Evolutionary conservation across 2,329 filamentous ascomycete species (phyloP).

Genomic region (Beauveria sp.): DNA sequence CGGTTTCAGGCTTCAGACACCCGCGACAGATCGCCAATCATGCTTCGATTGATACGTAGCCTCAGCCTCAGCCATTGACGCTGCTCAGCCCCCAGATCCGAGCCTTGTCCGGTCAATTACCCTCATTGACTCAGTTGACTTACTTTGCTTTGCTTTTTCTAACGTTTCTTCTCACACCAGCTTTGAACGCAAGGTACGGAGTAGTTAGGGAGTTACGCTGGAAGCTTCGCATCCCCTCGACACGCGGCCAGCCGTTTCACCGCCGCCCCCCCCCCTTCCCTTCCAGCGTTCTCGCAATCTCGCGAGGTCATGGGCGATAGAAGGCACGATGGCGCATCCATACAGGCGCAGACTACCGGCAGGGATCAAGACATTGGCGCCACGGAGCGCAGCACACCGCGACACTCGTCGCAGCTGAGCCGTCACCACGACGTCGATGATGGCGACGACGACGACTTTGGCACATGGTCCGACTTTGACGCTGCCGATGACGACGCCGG

Average conservation of each 20-base stretch:
- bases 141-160: neutral
- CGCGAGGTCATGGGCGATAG: neutral
- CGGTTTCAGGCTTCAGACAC: conserved; percentile 1
- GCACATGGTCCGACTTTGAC: conserved; percentile 5
- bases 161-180: no score
- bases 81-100: neutral
- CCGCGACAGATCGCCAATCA: neutral
- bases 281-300: neutral
- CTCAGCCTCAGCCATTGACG: conserved; percentile 1
- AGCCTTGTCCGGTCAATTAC: no score
- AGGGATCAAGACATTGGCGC: neutral
- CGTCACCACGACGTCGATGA: neutral
- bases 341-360: neutral
- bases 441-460: neutral
- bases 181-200: no score
- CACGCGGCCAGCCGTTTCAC: neutral
- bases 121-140: neutral
- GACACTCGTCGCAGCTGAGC: conserved; percentile 8
- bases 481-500: conserved; percentile 28
- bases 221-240: neutral
- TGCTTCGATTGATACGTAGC: neutral
- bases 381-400: conserved; percentile 2
- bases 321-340: neutral
- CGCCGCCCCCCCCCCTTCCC: neutral
- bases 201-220: neutral